Percentiles rank a stretch among this genome's conserved stretches.
These are phyloP conservation scores for Brasilioporus rufonigricans DNA, from an alignment of 768 basidiomycete species.

Conservation along the genomic window DNA sequence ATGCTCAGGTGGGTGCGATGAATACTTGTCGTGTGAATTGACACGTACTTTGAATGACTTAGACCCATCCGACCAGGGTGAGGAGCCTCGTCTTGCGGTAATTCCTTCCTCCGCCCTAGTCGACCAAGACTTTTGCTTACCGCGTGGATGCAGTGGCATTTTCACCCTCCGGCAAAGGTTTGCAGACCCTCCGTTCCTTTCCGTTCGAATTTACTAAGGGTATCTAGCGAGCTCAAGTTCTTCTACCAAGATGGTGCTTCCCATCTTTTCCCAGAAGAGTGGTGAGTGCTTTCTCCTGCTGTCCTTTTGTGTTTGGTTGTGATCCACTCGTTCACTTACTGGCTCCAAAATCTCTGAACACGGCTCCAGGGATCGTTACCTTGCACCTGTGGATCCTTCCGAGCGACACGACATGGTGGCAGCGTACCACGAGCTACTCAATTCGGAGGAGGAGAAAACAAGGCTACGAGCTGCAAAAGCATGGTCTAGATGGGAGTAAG, in stretches of 20 bases:
- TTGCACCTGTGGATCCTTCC: slow-evolving; percentile 75
- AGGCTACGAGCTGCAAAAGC: slow-evolving; percentile 73
- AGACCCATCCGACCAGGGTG: slow-evolving; percentile 81
- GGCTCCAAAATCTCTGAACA: neutral
- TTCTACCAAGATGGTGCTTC: slow-evolving; percentile 90
- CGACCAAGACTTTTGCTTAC: neutral
- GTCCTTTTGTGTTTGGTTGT: neutral
- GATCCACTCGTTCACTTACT: neutral
- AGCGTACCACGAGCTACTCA: slow-evolving; percentile 82
- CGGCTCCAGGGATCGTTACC: slow-evolving; percentile 70
- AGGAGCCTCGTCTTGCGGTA: slow-evolving; percentile 76
- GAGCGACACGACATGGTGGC: slow-evolving; percentile 78
- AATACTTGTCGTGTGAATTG: neutral
- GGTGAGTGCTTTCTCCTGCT: slow-evolving; percentile 43
- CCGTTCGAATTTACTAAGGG: neutral
- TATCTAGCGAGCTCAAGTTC: slow-evolving; percentile 71
- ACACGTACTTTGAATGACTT: slow-evolving; percentile 1
- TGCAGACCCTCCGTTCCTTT: neutral
- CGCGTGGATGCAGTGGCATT: slow-evolving; percentile 59
- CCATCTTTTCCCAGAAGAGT: slow-evolving; percentile 85
- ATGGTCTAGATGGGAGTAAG: slow-evolving; percentile 91
- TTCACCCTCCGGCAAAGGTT: slow-evolving; percentile 83
- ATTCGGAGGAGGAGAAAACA: slow-evolving; percentile 64
- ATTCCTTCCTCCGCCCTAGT: slow-evolving; percentile 8
- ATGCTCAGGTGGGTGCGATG: slow-evolving; percentile 62